Conservation (phyloP, 352 stramenopile genomes). For the Peronospora belbahrii region DNA sequence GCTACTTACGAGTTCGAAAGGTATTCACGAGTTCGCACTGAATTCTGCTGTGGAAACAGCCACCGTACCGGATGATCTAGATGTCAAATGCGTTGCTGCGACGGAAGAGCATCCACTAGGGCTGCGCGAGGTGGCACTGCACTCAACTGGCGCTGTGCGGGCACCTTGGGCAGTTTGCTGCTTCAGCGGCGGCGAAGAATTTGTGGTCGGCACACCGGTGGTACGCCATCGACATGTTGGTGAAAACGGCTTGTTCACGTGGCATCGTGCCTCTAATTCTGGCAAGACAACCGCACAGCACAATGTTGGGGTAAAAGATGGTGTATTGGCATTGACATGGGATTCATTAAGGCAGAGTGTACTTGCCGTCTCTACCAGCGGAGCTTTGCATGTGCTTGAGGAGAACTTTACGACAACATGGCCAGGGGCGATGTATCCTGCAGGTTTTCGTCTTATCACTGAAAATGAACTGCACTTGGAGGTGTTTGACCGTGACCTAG, state of each 20-base stretch:
- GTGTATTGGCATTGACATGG: constrained; percentile 54
- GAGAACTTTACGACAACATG: constrained; percentile 68
- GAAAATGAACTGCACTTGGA: constrained; percentile 72
- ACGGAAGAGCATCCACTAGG: constrained; percentile 7
- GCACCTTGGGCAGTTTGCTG: constrained; percentile 66
- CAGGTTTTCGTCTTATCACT: constrained; percentile 66
- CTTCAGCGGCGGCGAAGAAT: constrained; percentile 57
- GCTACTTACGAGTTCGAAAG: constrained; percentile 63
- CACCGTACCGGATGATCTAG: constrained; percentile 1
- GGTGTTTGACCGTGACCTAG: constrained; percentile 24
- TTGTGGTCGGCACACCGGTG: constrained; percentile 64
- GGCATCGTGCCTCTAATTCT: constrained; percentile 35
- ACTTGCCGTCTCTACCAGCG: constrained; percentile 55
- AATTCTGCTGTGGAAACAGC: background rate
- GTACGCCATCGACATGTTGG: constrained; percentile 75
- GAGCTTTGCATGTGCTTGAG: constrained; percentile 61
- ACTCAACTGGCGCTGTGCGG: constrained; percentile 59
- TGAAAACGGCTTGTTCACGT: constrained; percentile 76
- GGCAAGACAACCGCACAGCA: constrained; percentile 47
- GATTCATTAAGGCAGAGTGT: constrained; percentile 46
- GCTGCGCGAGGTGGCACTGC: constrained; percentile 42
- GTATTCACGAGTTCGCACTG: constrained; percentile 57
- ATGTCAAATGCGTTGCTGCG: background rate
- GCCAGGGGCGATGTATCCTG: constrained; percentile 79
- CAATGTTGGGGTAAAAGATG: constrained; percentile 69